Percentiles rank a stretch among this genome's conserved stretches.
phyloP scores from a whole-genome alignment of 495 filamentous ascomycete species.

The Staphylotrichum longicolle region DNA sequence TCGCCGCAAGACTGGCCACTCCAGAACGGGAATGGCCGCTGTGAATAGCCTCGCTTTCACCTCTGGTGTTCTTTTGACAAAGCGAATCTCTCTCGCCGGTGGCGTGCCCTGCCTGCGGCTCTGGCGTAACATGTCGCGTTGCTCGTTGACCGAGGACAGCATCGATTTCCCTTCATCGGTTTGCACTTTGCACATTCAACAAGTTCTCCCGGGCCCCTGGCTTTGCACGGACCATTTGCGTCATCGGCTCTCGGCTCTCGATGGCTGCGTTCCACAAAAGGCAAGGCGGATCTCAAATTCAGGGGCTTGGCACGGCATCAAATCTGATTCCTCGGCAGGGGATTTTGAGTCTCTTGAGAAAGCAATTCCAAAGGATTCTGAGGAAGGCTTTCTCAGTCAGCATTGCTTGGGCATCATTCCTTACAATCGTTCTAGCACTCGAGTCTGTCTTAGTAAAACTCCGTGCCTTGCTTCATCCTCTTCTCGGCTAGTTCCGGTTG shows the following conservation, averaged over 20 bases:
- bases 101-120: neutral
- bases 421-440: neutral
- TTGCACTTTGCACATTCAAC: too few relatives aligned
- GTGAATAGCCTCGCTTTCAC: slow-evolving; percentile 20
- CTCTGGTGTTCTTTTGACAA: neutral
- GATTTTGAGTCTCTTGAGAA: neutral
- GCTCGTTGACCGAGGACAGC: too few relatives aligned
- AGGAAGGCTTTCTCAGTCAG: neutral
- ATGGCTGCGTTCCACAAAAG: slow-evolving; percentile 1
- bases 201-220: neutral
- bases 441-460: neutral
- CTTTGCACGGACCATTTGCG: slow-evolving; percentile 21
- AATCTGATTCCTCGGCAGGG: neutral
- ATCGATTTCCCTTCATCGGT: too few relatives aligned
- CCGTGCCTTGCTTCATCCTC: neutral
- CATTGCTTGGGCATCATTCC: neutral
- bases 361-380: neutral
- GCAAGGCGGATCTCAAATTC: slow-evolving; percentile 21
- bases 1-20: neutral
- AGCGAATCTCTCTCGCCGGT: neutral
- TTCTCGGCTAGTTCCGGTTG: neutral
- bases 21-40: neutral
- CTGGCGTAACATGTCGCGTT: too few relatives aligned
- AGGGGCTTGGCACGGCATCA: slow-evolving; percentile 10
- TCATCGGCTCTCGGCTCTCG: slow-evolving; percentile 14